Evolutionary conservation across 345 rosid genomes (phyloP).

Genomic region (Syzygium grande): DNA sequence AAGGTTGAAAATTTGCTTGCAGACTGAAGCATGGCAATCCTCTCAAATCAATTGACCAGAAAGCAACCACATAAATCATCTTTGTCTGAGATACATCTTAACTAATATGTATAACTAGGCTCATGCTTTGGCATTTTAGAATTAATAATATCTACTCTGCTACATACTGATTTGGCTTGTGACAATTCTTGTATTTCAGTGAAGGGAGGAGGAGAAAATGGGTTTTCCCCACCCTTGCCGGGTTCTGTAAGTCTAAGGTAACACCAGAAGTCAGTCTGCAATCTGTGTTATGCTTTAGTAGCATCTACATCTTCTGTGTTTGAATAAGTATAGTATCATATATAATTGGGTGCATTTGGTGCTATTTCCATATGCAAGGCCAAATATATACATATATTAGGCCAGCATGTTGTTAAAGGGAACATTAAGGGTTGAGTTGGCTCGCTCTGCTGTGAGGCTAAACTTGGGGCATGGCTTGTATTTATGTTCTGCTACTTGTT

Average conservation of each 20-base stretch:
- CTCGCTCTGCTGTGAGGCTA: background rate
- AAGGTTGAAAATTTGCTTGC: background rate
- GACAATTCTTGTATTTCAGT: constrained; percentile 29
- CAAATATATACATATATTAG: background rate
- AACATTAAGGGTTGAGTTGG: background rate
- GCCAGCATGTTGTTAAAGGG: background rate
- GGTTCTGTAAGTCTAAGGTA: constrained; percentile 54
- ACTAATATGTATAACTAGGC: background rate
- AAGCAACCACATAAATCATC: background rate
- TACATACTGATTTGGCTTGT: background rate
- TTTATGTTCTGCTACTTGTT: background rate
- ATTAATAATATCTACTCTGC: background rate
- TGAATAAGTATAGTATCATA: background rate
- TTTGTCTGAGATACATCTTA: background rate
- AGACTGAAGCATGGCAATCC: background rate
- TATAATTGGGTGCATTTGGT: background rate
- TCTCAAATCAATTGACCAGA: background rate
- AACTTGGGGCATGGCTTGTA: background rate
- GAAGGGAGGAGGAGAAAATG: constrained; percentile 94
- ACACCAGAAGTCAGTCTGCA: background rate
- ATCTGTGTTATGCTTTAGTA: background rate
- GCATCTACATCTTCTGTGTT: background rate
- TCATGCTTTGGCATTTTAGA: background rate
- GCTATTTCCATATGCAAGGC: background rate
- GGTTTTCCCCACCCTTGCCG: constrained; percentile 74